These are phyloP conservation scores for Leishmania aethiopica DNA, from an alignment of 208 protist genomes.

Conservation along the genomic window DNA sequence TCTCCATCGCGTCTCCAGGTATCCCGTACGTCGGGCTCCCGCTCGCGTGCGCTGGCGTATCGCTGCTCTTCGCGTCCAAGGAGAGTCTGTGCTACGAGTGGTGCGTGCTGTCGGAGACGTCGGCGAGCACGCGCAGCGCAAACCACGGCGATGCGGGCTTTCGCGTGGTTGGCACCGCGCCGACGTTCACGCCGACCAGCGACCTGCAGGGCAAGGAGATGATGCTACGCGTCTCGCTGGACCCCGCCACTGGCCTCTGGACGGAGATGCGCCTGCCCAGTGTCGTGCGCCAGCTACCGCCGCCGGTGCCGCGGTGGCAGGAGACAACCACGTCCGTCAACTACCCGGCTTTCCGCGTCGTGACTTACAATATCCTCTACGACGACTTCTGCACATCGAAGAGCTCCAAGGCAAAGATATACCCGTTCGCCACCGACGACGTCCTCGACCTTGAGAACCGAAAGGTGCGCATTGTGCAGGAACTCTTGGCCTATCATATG, in stretches of 20 bases:
- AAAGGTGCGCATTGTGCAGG: conserved; percentile 75
- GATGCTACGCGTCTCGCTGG: conserved; percentile 59
- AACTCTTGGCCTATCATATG: conserved; percentile 79
- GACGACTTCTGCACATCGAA: conserved; percentile 84
- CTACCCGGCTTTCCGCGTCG: conserved; percentile 69
- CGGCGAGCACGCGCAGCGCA: background rate
- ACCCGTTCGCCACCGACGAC: conserved; percentile 85
- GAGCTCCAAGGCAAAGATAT: conserved; percentile 69
- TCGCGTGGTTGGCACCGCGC: conserved; percentile 44
- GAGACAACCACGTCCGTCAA: conserved; percentile 34
- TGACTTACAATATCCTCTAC: conserved; percentile 93
- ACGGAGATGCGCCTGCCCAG: conserved; percentile 57
- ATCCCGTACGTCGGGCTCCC: conserved; percentile 77
- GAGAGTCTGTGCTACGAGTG: conserved; percentile 70
- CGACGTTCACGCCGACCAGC: conserved; percentile 54
- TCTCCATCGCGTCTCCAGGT: conserved; percentile 50
- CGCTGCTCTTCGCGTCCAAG: conserved; percentile 47
- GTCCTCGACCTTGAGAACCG: conserved; percentile 73
- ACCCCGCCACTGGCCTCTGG: conserved; percentile 52
- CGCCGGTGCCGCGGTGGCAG: conserved; percentile 63
- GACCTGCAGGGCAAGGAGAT: conserved; percentile 58
- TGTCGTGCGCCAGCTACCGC: conserved; percentile 46
- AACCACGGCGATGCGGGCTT: conserved; percentile 1
- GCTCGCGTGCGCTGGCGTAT: conserved; percentile 64
- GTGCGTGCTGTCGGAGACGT: conserved; percentile 36